A percentile compares a stretch with the other conserved stretches of the same genome.
Evolutionary conservation across 2,329 filamentous ascomycete species (phyloP).

Genomic region (Penicillium janthinellum): DNA sequence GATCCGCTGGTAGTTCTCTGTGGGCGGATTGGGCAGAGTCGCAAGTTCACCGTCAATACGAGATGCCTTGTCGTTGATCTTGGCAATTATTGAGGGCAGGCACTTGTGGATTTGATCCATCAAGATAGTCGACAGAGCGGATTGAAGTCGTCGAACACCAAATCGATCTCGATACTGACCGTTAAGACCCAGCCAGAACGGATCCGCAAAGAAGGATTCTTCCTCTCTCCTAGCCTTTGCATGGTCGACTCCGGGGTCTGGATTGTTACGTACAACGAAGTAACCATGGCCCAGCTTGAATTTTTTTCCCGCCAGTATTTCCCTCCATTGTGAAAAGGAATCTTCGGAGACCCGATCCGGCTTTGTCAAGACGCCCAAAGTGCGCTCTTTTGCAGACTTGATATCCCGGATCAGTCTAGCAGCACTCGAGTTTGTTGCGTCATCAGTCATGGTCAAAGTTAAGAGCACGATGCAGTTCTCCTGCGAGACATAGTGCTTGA

Average conservation of each 20-base stretch:
- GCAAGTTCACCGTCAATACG: slow-evolving; percentile 59
- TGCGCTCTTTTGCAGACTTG: slow-evolving; percentile 57
- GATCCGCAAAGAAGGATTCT: slow-evolving; percentile 50
- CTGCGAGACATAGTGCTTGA: slow-evolving; percentile 69
- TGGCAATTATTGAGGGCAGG: slow-evolving; percentile 37
- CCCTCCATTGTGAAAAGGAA: slow-evolving; percentile 60
- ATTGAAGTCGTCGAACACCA: slow-evolving; percentile 56
- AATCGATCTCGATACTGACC: slow-evolving; percentile 47
- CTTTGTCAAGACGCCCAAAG: slow-evolving; percentile 80
- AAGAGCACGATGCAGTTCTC: slow-evolving; percentile 74
- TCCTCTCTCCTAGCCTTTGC: slow-evolving; percentile 53
- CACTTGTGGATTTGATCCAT: slow-evolving; percentile 47
- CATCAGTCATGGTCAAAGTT: slow-evolving; percentile 74
- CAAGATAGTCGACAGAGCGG: slow-evolving; percentile 43
- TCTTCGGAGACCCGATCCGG: slow-evolving; percentile 68
- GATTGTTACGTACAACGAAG: slow-evolving; percentile 69
- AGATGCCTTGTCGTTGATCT: slow-evolving; percentile 53
- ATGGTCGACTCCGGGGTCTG: slow-evolving; percentile 49
- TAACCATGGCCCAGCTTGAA: slow-evolving; percentile 74
- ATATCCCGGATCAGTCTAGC: slow-evolving; percentile 64
- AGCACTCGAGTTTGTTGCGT: slow-evolving; percentile 74
- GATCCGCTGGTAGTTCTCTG: slow-evolving; percentile 64
- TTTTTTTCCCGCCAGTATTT: slow-evolving; percentile 63
- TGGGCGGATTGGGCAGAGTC: slow-evolving; percentile 66
- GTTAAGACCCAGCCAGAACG: slow-evolving; percentile 52